A percentile compares a stretch with the other conserved stretches of the same genome.
These are phyloP conservation scores for Erigeron canadensis DNA, from an alignment of 129 eudicot species.

Conservation along the genomic window DNA sequence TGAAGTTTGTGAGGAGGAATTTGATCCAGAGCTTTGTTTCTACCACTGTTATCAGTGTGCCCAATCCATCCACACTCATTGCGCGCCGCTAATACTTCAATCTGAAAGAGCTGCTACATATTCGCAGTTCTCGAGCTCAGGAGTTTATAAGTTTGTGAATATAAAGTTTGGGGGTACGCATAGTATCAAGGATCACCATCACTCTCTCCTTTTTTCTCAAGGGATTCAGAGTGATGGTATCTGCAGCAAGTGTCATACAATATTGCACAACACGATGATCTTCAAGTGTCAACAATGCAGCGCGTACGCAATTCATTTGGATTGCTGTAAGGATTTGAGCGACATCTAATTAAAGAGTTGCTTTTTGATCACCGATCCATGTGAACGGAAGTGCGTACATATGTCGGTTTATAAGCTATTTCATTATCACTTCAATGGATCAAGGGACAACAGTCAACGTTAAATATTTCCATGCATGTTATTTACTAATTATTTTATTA, in stretches of 20 bases:
- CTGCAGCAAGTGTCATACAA: neutral
- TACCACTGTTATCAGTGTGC: neutral
- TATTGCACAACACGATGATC: neutral
- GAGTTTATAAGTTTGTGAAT: no score
- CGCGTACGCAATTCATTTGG: neutral
- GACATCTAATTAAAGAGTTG: no score
- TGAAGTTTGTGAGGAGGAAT: no score
- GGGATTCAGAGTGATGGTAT: neutral
- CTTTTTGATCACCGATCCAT: no score
- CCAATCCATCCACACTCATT: neutral
- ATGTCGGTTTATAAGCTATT: no score
- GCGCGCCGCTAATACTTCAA: neutral
- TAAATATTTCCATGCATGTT: no score
- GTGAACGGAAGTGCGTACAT: no score
- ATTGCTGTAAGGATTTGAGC: neutral
- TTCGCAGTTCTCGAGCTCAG: neutral
- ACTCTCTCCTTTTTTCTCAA: neutral
- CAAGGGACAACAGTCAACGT: no score
- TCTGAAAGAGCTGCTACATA: neutral
- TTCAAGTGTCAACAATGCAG: neutral
- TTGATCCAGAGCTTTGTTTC: neutral
- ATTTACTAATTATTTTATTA: no score
- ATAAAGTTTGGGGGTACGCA: no score
- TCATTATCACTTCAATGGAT: no score
- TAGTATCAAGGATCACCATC: no score